Conservation (phyloP, 2,329 filamentous ascomycete genomes). For the Thermochaetoides dissita region DNA sequence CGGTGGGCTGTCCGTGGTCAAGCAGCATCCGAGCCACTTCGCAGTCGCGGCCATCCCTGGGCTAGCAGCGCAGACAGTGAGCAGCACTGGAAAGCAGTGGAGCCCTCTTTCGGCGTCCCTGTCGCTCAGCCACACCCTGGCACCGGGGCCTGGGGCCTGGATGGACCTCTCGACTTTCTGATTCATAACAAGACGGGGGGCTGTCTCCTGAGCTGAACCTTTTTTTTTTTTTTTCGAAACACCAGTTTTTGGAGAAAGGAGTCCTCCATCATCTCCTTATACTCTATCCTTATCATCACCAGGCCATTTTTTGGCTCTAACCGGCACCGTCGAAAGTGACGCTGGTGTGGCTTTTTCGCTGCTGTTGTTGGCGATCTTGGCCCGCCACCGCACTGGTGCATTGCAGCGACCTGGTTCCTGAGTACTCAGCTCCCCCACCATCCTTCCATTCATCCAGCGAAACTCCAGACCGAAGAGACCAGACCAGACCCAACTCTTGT, state of each 20-base stretch:
- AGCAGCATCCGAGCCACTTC: constrained; percentile 9
- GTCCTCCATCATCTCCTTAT: constrained; percentile 2
- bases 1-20: background rate
- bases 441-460: too few species aligned
- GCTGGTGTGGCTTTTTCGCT: too few species aligned
- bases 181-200: constrained; percentile 11
- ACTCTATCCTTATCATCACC: too few species aligned
- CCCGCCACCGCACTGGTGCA: too few species aligned
- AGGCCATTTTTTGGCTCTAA: too few species aligned
- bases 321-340: too few species aligned
- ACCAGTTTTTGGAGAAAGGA: constrained; percentile 1
- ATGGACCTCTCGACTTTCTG: constrained; percentile 9
- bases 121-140: constrained; percentile 12
- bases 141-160: too few species aligned
- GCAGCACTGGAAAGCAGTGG: constrained; percentile 4
- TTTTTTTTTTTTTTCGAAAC: constrained; percentile 10
- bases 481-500: too few species aligned
- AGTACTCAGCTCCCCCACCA: too few species aligned
- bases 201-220: constrained; percentile 14
- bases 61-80: constrained; percentile 2
- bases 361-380: too few species aligned
- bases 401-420: too few species aligned
- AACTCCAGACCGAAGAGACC: too few species aligned
- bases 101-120: constrained; percentile 8
- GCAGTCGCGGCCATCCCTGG: constrained; percentile 14